Evolutionary conservation across 108 stramenopile species (phyloP), one percentile per base, ranked within the genome.

Genomic region (Mediolabrus comicus): DNA sequence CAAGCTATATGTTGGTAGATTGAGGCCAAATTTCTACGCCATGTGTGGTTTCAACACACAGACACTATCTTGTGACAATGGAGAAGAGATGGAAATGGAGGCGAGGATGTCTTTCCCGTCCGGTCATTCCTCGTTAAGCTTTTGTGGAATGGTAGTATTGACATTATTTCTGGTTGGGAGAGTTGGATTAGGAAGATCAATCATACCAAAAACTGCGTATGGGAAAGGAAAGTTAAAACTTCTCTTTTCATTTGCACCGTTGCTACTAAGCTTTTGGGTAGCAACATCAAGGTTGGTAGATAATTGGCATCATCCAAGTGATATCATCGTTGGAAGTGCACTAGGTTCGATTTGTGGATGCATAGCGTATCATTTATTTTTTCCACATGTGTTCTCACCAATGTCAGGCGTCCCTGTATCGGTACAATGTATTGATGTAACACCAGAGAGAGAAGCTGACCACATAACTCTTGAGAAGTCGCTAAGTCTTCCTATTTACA

Each of bases 291-390:
- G 77, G 46, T 53, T 71, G 0, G 70, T 55, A 9, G 94, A 95
- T 69, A 73, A 89, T 55, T 92, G 91, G 91, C 94, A 95, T 75
- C 94, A 95, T 74, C 86, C 87, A 9, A 66, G 82, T 0, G 94
- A 95, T 74, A 81, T 92, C 4, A 34, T 92, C 17, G 89, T 87
- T 53, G 94, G 94, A 49, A 71, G 82, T 26, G 69, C 81, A 19
- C 34, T 95, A 64, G 93, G 93, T 31, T 53, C 74, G 56, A 57
- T 67, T 2, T 69, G 79, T 16, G 75, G 72, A 27, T 78, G 74
- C 16, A 70, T 93, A 58, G 65, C 79, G 5, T 92, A 92, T 70
- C 88, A 87, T 57, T 26, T 79, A 14, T 91, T 84, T 58, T 77
- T 64, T 60, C 87, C 87, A 9, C 81, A 86, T 22, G 33, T 85